Conservation (phyloP, 1,139 yeast species). For the Scheffersomyces lignicola region DNA sequence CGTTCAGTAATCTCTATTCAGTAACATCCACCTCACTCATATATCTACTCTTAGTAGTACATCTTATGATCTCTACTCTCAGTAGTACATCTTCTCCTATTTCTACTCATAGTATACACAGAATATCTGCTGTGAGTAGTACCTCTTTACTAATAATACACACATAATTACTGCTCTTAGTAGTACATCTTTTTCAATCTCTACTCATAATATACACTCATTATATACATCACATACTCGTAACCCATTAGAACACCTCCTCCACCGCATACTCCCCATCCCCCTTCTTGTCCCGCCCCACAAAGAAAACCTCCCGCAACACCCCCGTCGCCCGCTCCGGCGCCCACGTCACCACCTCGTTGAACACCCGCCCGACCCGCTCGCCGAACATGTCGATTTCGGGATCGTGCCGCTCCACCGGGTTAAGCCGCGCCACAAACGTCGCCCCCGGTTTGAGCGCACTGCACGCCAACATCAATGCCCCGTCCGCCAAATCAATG, state of each 20-base stretch:
- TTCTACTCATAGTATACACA: too few species aligned
- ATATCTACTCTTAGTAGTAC: too few species aligned
- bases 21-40: too few species aligned
- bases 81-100: too few species aligned
- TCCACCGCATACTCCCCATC: conserved; percentile 43
- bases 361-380: conserved; percentile 60
- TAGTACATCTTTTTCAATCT: conserved; percentile 6
- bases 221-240: too few species aligned
- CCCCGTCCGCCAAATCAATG: conserved; percentile 85
- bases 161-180: conserved; percentile 1
- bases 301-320: conserved; percentile 70
- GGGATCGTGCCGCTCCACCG: conserved; percentile 48
- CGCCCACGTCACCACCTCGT: conserved; percentile 40
- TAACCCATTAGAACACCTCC: conserved; percentile 41
- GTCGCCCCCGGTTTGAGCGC: conserved; percentile 67
- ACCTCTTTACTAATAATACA: too few species aligned
- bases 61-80: too few species aligned
- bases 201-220: too few species aligned
- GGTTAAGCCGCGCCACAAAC: conserved; percentile 70
- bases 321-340: conserved; percentile 50
- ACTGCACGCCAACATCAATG: conserved; percentile 72
- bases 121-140: too few species aligned
- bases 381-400: conserved; percentile 62
- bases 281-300: conserved; percentile 53
- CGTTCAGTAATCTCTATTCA: too few species aligned